phyloP scores from a whole-genome alignment of 2,329 filamentous ascomycete genomes.

The Cladosporium phlei region DNA sequence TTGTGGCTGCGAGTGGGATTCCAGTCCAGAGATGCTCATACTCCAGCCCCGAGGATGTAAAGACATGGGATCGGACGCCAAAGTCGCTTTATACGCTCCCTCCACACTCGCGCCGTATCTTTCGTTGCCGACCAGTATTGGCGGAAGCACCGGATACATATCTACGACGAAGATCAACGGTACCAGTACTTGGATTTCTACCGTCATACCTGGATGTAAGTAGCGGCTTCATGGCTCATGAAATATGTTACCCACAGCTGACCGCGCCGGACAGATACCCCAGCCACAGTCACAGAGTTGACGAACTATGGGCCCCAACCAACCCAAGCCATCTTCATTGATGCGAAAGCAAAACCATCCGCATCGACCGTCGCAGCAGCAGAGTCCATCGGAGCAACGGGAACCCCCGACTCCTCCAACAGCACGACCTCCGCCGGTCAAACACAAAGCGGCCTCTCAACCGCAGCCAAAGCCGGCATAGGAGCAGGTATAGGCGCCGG shows the following conservation, averaged over 20 bases:
- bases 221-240: background rate
- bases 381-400: constrained; percentile 8
- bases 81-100: constrained; percentile 29
- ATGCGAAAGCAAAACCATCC: constrained; percentile 17
- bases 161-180: constrained; percentile 18
- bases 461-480: constrained; percentile 23
- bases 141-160: constrained; percentile 26
- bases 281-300: constrained; percentile 18
- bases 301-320: constrained; percentile 22
- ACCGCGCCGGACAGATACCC: constrained; percentile 19
- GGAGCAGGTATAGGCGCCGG: constrained; percentile 20
- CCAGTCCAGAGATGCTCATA: constrained; percentile 18
- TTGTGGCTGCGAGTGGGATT: constrained; percentile 28
- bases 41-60: constrained; percentile 24
- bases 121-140: constrained; percentile 21
- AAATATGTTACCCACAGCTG: constrained; percentile 2
- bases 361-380: constrained; percentile 19
- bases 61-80: constrained; percentile 28
- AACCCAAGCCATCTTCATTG: constrained; percentile 18
- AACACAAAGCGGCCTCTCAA: constrained; percentile 17
- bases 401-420: background rate
- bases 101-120: constrained; percentile 24
- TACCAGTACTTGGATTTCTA: constrained; percentile 22
- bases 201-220: constrained; percentile 24
- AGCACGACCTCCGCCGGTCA: background rate